Conservation (phyloP, 2,329 filamentous ascomycete genomes). For the Zymoseptoria crescenta region DNA sequence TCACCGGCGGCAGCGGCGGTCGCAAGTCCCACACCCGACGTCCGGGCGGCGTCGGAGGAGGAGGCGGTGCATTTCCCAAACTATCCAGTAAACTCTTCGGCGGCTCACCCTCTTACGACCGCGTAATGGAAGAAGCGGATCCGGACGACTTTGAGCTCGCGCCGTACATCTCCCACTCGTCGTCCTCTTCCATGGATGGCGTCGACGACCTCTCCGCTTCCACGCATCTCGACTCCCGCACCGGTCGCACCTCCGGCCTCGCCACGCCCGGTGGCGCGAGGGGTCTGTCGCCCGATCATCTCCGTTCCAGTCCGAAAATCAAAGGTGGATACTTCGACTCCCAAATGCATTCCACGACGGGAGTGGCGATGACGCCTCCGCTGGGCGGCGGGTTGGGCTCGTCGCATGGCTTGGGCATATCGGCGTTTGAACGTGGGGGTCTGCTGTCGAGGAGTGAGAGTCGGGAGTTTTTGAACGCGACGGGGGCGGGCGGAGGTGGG, state of each 20-base stretch:
- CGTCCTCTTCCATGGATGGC: slow-evolving; percentile 26
- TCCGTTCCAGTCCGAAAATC: slow-evolving; percentile 21
- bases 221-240: slow-evolving; percentile 35
- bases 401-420: slow-evolving; percentile 22
- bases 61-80: slow-evolving; percentile 16
- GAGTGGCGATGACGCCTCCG: background rate
- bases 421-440: slow-evolving; percentile 56
- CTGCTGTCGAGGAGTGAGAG: slow-evolving; percentile 78
- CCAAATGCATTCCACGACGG: slow-evolving; percentile 15
- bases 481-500: too few species aligned
- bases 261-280: slow-evolving; percentile 48
- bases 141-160: slow-evolving; percentile 68
- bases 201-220: slow-evolving; percentile 4
- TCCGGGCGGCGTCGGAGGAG: slow-evolving; percentile 10
- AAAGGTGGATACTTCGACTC: slow-evolving; percentile 41
- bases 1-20: slow-evolving; percentile 41
- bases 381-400: background rate
- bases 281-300: slow-evolving; percentile 25
- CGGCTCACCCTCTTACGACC: slow-evolving; percentile 58
- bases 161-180: slow-evolving; percentile 50
- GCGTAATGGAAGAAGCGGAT: slow-evolving; percentile 76
- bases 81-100: slow-evolving; percentile 54
- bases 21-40: slow-evolving; percentile 33
- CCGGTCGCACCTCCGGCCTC: slow-evolving; percentile 56
- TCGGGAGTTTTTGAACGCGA: slow-evolving; percentile 51